Evolutionary conservation across 2,329 filamentous ascomycete genomes (phyloP).

Genomic region (Colletotrichum cordylinicola): DNA sequence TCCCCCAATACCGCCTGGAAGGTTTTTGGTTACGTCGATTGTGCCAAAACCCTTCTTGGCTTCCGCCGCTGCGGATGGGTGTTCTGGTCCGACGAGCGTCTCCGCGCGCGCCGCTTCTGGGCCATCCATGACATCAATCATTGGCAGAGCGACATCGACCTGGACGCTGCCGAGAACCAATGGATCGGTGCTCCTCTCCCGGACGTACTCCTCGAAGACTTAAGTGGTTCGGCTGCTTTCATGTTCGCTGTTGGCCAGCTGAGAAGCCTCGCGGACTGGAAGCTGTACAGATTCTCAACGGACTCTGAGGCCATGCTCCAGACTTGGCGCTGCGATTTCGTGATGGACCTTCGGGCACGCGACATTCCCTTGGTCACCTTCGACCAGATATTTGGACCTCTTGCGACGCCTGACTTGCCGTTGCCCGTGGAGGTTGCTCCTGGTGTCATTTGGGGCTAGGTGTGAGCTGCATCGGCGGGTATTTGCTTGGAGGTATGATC

Average conservation of each 20-base stretch:
- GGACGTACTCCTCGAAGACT: not conserved
- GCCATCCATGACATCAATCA: not conserved
- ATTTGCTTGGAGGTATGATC: not conserved
- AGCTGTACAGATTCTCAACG: not conserved
- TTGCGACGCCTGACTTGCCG: not conserved
- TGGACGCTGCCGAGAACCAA: not conserved
- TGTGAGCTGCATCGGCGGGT: not conserved
- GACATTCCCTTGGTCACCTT: not conserved
- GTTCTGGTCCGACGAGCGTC: not conserved
- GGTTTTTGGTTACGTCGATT: not conserved
- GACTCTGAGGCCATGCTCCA: not conserved
- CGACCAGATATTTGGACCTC: not conserved
- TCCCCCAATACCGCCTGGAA: not conserved
- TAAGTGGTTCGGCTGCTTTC: not conserved
- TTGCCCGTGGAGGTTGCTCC: not conserved
- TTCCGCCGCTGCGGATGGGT: conserved; percentile 1
- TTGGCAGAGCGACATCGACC: not conserved
- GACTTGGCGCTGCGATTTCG: not conserved
- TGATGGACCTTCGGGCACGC: not conserved
- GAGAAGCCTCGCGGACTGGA: not conserved
- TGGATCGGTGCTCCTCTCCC: not conserved
- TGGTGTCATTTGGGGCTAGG: not conserved
- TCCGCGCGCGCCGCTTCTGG: not conserved
- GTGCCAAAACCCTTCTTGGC: not conserved
- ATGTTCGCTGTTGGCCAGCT: not conserved